These are phyloP conservation scores for Penstemon barbatus DNA, from an alignment of 257 asterid genomes.

Conservation along the genomic window DNA sequence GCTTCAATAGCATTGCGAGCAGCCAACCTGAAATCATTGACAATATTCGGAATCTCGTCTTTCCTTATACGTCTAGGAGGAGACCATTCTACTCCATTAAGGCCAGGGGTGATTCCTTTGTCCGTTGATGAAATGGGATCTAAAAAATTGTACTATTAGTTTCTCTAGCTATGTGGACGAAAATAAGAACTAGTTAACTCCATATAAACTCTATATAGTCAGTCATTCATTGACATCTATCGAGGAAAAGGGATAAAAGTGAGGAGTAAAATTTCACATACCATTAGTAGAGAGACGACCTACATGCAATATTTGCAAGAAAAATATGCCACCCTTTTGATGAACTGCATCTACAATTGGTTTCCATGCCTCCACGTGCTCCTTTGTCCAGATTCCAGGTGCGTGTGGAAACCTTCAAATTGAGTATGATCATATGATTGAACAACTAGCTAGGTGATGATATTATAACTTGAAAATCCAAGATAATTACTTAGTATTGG, in stretches of 20 bases:
- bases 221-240: not conserved
- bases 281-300: conserved; percentile 43
- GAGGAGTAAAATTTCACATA: not conserved
- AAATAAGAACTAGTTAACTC: too few species aligned
- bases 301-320: conserved; percentile 44
- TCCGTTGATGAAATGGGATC: conserved; percentile 20
- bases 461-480: not conserved
- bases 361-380: conserved; percentile 55
- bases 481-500: not conserved
- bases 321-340: conserved; percentile 43
- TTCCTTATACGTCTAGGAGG: conserved; percentile 18
- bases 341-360: conserved; percentile 53
- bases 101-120: conserved; percentile 16
- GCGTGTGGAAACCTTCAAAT: conserved; percentile 30
- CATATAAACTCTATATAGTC: too few species aligned
- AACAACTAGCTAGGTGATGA: not conserved
- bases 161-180: too few species aligned
- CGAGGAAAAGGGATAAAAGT: not conserved
- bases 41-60: conserved; percentile 26
- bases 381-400: conserved; percentile 52
- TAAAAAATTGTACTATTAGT: not conserved
- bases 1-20: conserved; percentile 35
- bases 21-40: conserved; percentile 33
- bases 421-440: too few species aligned
- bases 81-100: conserved; percentile 15